phyloP scores from a whole-genome alignment of 2,329 filamentous ascomycete genomes.

The Dactylellina sp. region DNA sequence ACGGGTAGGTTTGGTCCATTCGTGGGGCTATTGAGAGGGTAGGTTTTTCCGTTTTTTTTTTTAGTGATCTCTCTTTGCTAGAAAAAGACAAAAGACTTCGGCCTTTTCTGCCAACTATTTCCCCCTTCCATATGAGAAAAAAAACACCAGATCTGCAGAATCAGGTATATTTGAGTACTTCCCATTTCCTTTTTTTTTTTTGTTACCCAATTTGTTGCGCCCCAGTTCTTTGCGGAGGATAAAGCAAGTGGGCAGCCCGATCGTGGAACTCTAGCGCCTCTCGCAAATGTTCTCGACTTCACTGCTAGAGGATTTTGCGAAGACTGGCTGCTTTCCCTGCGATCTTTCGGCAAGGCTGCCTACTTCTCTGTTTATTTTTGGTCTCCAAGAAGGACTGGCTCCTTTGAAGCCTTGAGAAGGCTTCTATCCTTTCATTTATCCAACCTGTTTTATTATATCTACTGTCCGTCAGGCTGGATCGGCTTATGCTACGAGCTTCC shows the following conservation, averaged over 20 bases:
- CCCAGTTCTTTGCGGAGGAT: constrained; percentile 11
- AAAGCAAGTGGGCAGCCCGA: not conserved
- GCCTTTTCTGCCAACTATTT: not conserved
- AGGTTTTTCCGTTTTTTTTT: constrained; percentile 7
- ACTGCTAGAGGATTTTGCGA: not conserved
- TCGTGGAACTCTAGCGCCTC: constrained; percentile 17
- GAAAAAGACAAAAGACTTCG: too few relatives aligned
- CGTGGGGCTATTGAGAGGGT: constrained; percentile 20
- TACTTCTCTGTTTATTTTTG: constrained; percentile 9
- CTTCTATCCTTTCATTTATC: constrained; percentile 34
- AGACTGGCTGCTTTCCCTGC: constrained; percentile 2
- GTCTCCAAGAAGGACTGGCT: constrained; percentile 33
- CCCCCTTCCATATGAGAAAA: constrained; percentile 9
- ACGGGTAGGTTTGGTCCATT: constrained; percentile 5
- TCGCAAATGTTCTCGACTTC: constrained; percentile 10
- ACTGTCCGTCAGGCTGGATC: constrained; percentile 1
- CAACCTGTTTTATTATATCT: constrained; percentile 12
- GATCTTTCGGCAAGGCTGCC: constrained; percentile 5
- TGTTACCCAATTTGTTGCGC: constrained; percentile 6
- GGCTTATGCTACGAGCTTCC: constrained; percentile 23
- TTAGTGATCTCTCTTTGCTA: not conserved
- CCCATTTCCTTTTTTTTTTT: constrained; percentile 2
- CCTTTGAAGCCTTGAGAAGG: constrained; percentile 30
- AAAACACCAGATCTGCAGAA: constrained; percentile 34
- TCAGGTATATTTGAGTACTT: constrained; percentile 36